Percentiles rank a stretch among this genome's conserved stretches.
These are phyloP conservation scores for Sanghuangporus sanghuang DNA, from an alignment of 1,284 basidiomycete genomes.

Conservation along the genomic window DNA sequence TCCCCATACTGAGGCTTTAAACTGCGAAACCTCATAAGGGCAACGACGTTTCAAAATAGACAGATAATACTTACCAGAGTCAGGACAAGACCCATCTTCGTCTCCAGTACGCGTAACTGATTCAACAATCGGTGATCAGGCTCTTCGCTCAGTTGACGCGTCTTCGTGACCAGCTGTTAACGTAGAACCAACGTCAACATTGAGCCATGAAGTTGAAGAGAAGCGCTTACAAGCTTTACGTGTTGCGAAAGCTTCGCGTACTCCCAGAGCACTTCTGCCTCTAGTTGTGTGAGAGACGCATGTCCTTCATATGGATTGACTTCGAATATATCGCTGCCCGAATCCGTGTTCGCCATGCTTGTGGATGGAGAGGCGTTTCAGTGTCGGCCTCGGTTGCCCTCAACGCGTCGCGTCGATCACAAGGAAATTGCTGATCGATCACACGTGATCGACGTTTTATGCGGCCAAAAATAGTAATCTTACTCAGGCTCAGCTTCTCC, in stretches of 20 bases:
- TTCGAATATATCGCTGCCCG: constrained; percentile 39
- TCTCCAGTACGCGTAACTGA: constrained; percentile 79
- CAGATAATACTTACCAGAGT: constrained; percentile 57
- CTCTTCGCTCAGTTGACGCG: constrained; percentile 55
- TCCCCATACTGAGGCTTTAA: constrained; percentile 94
- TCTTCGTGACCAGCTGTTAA: constrained; percentile 44
- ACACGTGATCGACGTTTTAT: neutral
- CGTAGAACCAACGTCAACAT: constrained; percentile 8
- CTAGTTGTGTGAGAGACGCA: constrained; percentile 52
- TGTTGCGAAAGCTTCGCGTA: constrained; percentile 71
- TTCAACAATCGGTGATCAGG: constrained; percentile 76
- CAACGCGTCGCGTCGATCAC: neutral
- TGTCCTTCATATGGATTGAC: constrained; percentile 66
- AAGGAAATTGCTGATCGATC: neutral
- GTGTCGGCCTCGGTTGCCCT: neutral
- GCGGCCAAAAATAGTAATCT: too few species aligned
- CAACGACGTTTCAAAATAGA: neutral
- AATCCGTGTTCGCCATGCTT: constrained; percentile 25
- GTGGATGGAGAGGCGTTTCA: too few species aligned
- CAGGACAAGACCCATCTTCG: constrained; percentile 92
- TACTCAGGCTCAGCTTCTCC: too few species aligned
- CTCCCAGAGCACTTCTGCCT: constrained; percentile 74
- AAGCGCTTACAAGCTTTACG: constrained; percentile 54
- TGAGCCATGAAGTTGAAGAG: neutral
- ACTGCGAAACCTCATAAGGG: constrained; percentile 41